Evolutionary conservation across 1,284 basidiomycete species (phyloP), one percentile per base, ranked within the genome.

Genomic region (Ganoderma leucocontextum): DNA sequence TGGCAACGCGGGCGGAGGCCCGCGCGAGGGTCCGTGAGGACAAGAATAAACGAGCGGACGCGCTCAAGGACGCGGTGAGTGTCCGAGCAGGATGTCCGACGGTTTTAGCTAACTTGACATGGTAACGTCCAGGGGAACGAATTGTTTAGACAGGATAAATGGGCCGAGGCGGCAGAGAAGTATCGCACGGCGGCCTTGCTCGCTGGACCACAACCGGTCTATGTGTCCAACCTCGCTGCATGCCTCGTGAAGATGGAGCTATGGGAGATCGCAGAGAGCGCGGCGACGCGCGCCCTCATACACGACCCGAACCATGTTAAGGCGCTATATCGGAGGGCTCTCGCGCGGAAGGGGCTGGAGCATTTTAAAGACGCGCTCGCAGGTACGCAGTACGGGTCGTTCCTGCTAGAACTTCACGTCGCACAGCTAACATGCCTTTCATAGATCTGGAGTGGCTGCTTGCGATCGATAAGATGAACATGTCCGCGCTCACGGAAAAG

Each of bases 261-360:
- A 12, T 84, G 82, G 73, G 80, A 80, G 57, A 76, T 82, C 60
- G 85, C 85, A 1, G 82, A 83, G 15, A 76, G 79, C 47, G 80
- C 81, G 5, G 83, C 85, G 5, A 80, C 78, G 1, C 76, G 80
- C 17, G 84, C 84, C 0, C 76, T 86, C n/a, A 72, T 77, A 3
- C 75, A 81, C 35, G 80, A 85, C 59, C 84, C 84, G 1, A 79
- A 78, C 69, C 79, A 79, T 36, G 64, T 81, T 17, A 83, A 83
- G 68, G 84, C 84, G 9, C 78, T 85, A 6, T 85, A 82, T 68
- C 75, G 82, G 10, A 77, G 86, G 42, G 85, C 82, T 8, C 69
- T 83, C 0, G 83, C 85, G 3, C 75, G 84, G 15, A 81, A 83
- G 60, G 82, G 80, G 38, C 76, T 80, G 63, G 72, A 78, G 1